Conservation (phyloP, 2,329 filamentous ascomycete genomes). For the Fusarium succisae region DNA sequence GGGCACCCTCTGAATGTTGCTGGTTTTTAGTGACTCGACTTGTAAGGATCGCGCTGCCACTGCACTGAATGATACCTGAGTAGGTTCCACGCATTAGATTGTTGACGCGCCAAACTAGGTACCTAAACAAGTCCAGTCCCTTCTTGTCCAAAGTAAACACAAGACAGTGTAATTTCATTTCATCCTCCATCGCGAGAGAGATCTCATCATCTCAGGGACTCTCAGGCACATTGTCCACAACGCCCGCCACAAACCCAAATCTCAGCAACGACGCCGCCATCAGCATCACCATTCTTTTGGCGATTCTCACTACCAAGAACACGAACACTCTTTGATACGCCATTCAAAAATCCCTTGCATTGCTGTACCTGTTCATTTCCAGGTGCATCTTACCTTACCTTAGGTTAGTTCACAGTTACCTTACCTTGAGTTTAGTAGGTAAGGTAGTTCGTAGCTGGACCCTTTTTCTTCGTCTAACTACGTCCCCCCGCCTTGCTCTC, state of each 20-base stretch:
- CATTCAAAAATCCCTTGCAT: slow-evolving; percentile 12
- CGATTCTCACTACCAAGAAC: background rate
- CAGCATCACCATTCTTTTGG: background rate
- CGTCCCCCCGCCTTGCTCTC: slow-evolving; percentile 13
- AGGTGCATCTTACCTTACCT: background rate
- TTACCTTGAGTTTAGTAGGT: background rate
- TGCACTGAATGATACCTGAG: background rate
- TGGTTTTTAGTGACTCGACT: background rate
- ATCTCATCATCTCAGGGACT: background rate
- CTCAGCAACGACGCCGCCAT: background rate
- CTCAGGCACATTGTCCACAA: slow-evolving; percentile 16
- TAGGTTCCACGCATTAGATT: background rate
- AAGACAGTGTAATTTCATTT: slow-evolving; percentile 3
- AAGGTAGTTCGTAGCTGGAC: background rate
- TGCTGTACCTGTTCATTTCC: background rate
- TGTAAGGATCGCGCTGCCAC: background rate
- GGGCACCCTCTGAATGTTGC: background rate
- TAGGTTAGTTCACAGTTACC: background rate
- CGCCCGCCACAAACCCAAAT: slow-evolving; percentile 19
- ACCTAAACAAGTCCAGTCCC: slow-evolving; percentile 12
- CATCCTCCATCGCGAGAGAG: background rate
- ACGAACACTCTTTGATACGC: background rate
- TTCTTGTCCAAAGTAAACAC: slow-evolving; percentile 33
- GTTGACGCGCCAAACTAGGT: background rate
- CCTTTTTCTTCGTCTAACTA: slow-evolving; percentile 15